Base-by-base conservation (phyloP, 2,329 filamentous ascomycete genomes). In the Dactylonectria estremocensis region DNA sequence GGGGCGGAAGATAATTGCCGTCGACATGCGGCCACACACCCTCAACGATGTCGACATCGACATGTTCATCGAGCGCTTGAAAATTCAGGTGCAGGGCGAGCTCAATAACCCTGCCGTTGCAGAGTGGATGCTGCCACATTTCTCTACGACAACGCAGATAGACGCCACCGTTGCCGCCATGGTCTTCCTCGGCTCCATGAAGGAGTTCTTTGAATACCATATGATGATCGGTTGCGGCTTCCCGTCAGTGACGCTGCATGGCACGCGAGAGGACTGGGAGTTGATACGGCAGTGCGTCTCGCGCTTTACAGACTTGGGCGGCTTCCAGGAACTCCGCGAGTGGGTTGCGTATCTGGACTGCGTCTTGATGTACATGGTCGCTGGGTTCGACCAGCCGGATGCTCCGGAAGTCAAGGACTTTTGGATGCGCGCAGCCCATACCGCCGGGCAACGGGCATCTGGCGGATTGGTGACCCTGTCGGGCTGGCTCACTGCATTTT, bases 381-480 rank as follows among this genome's bases (percentile, higher is more conserved):
- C 63, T 10, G 67, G 67, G 13, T 71, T 68, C 50, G 64, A 71
- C 24, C 46, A 20, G n/a, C 64, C 70, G 20, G 33, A 71, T 2
- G 52, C 63, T 20, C 20, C 61, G 22, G 43, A 14, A n/a, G 53
- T 64, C 8, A 69, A 72, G 46, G 53, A 61, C 18, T 72, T 72
- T 18, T 67, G 70, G 70, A 72, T 71, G 68, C 61, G 66, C 13
- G 70, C 70, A 31, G 68, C 68, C 6, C 66, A 72, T 31, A 33
- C 62, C 48, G 40, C 55, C 18, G 68, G 70, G 2, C 10, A 6
- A 2, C 56, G 50, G 9, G 66, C 35, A 4, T 71, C 69, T 2
- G 53, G 49, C 2, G 61, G 49, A 28, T 3, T 65, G 0, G 40
- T 56, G 13, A 50, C 58, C 9, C 18, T 71, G 5, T 71, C 63